Evolutionary conservation across 2,329 filamentous ascomycete genomes (phyloP).

Genomic region (Fusarium marasasianum): DNA sequence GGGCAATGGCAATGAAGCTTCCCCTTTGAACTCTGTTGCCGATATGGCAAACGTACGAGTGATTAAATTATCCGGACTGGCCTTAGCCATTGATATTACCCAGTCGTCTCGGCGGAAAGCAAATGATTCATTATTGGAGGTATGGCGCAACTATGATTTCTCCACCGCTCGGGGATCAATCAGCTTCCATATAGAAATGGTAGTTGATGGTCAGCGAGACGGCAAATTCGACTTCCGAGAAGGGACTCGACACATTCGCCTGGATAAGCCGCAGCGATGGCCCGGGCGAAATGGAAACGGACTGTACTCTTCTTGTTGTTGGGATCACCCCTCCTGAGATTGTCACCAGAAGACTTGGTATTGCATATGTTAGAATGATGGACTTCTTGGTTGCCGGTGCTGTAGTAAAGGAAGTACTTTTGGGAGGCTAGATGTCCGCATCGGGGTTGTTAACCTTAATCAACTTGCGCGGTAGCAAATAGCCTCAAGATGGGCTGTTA

Average conservation of each 20-base stretch:
- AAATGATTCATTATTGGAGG: neutral
- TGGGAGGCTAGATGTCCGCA: neutral
- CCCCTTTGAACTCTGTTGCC: neutral
- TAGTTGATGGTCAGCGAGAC: neutral
- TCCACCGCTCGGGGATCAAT: neutral
- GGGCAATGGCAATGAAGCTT: too few relatives aligned
- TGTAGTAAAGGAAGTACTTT: neutral
- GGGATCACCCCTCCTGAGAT: rapidly evolving
- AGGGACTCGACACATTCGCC: neutral
- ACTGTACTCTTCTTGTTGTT: neutral
- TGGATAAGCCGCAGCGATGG: neutral
- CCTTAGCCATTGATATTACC: neutral
- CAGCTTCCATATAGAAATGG: neutral
- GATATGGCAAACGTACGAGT: neutral
- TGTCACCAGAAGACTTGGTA: neutral
- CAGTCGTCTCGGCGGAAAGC: neutral
- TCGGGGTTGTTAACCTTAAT: neutral
- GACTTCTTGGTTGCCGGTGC: neutral
- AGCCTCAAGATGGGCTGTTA: neutral
- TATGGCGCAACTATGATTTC: neutral
- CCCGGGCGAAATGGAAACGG: neutral
- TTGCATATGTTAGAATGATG: neutral
- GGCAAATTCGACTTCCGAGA: neutral
- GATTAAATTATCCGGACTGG: neutral
- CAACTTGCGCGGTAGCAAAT: neutral